Evolutionary conservation across 495 filamentous ascomycete species (phyloP).

Genomic region (Achaetomiella virescens): DNA sequence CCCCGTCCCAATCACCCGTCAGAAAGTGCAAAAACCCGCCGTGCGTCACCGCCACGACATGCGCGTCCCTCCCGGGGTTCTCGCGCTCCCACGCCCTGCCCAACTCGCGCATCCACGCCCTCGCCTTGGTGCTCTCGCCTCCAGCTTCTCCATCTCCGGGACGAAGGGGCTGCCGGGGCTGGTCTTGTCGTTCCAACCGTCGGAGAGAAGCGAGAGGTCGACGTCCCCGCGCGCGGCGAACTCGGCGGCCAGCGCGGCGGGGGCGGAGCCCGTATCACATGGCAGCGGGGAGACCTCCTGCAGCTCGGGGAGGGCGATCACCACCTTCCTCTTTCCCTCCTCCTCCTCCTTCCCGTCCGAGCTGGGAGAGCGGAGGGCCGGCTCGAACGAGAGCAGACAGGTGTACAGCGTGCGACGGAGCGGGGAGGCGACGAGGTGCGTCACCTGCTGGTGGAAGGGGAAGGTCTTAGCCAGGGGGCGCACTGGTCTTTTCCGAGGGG

Average conservation of each 20-base stretch:
- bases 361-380: slow-evolving; percentile 24
- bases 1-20: slow-evolving; percentile 74
- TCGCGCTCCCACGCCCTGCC: slow-evolving; percentile 33
- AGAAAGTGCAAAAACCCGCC: slow-evolving; percentile 57
- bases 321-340: not conserved
- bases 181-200: slow-evolving; percentile 67
- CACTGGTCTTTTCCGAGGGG: slow-evolving; percentile 73
- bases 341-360: too few relatives aligned
- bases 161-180: slow-evolving; percentile 46
- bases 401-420: slow-evolving; percentile 81
- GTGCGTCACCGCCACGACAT: slow-evolving; percentile 57
- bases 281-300: slow-evolving; percentile 74
- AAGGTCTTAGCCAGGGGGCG: slow-evolving; percentile 53
- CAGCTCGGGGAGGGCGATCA: slow-evolving; percentile 59
- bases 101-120: slow-evolving; percentile 59
- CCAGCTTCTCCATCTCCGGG: slow-evolving; percentile 52
- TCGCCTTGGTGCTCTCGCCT: slow-evolving; percentile 56
- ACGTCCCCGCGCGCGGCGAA: slow-evolving; percentile 53
- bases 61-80: slow-evolving; percentile 37
- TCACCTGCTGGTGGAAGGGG: slow-evolving; percentile 56
- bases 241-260: slow-evolving; percentile 47
- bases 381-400: slow-evolving; percentile 61
- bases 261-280: slow-evolving; percentile 69
- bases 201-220: slow-evolving; percentile 53
- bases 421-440: slow-evolving; percentile 74